These are phyloP conservation scores for Penicillium sp. DNA, from an alignment of 2,329 filamentous ascomycete genomes.

Conservation along the genomic window DNA sequence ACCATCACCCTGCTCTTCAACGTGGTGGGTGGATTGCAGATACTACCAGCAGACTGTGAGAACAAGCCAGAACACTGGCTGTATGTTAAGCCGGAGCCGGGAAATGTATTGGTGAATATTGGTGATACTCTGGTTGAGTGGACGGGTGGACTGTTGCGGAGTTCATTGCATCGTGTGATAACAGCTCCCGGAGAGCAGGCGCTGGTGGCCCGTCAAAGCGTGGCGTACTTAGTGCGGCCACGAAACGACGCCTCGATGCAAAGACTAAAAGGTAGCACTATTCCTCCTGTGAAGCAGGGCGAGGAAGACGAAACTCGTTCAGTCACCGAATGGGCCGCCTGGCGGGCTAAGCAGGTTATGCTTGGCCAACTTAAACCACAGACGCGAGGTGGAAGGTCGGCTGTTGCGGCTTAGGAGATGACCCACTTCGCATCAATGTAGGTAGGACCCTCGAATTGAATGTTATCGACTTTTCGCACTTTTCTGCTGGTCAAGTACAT, in stretches of 20 bases:
- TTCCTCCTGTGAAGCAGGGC: constrained; percentile 10
- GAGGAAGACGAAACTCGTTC: constrained; percentile 11
- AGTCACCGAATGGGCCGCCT: constrained; percentile 10
- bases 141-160: constrained; percentile 39
- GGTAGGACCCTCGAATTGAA: not conserved
- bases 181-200: constrained; percentile 22
- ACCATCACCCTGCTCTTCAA: constrained; percentile 40
- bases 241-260: constrained; percentile 12
- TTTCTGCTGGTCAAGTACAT: not conserved
- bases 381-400: constrained; percentile 3
- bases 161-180: constrained; percentile 27
- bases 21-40: constrained; percentile 38
- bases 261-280: constrained; percentile 8
- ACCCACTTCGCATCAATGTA: not conserved
- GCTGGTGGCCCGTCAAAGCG: constrained; percentile 10
- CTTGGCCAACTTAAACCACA: constrained; percentile 11
- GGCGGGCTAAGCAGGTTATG: constrained; percentile 10
- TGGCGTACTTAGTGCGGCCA: constrained; percentile 22
- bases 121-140: constrained; percentile 51
- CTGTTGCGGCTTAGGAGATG: not conserved
- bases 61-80: constrained; percentile 18
- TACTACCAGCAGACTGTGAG: constrained; percentile 24
- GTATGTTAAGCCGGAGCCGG: constrained; percentile 20
- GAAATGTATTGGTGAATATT: constrained; percentile 45
- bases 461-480: not conserved